phyloP scores from a whole-genome alignment of 768 basidiomycete genomes.

The Naganishia vishniacii region DNA sequence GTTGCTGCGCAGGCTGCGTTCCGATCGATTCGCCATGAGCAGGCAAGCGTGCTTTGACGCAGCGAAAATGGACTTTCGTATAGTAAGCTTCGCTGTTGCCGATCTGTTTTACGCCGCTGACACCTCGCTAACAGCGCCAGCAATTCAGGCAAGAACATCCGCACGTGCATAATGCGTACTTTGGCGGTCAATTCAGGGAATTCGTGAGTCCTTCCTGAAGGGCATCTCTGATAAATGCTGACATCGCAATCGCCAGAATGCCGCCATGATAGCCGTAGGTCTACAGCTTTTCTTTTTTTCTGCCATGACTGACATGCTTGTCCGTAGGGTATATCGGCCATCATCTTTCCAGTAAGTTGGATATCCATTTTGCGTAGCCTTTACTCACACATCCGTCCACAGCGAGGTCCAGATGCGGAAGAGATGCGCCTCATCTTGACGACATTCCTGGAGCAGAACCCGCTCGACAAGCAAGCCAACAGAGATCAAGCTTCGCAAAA shows the following conservation, averaged over 20 bases:
- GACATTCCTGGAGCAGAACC: constrained; percentile 43
- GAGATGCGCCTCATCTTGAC: constrained; percentile 44
- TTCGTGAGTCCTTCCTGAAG: constrained; percentile 43
- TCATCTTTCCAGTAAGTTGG: constrained; percentile 41
- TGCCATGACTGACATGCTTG: not conserved
- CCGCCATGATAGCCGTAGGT: constrained; percentile 42
- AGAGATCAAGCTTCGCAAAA: constrained; percentile 44
- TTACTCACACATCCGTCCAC: not conserved
- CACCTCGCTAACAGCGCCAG: constrained; percentile 36
- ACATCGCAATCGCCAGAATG: too few relatives aligned
- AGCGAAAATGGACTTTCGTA: constrained; percentile 76
- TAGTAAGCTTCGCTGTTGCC: constrained; percentile 43
- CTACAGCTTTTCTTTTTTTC: constrained; percentile 21
- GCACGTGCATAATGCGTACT: constrained; percentile 43
- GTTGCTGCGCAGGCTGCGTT: constrained; percentile 68
- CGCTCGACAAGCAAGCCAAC: constrained; percentile 34
- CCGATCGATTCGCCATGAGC: constrained; percentile 75
- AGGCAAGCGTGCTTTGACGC: constrained; percentile 84
- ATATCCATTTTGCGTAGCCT: too few relatives aligned
- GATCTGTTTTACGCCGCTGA: not conserved
- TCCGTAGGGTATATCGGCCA: constrained; percentile 38
- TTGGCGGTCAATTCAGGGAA: constrained; percentile 43
- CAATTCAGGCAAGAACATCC: constrained; percentile 44
- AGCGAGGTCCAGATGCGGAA: constrained; percentile 35
- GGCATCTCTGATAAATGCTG: too few relatives aligned